Evolutionary conservation across 148 eudicot species (phyloP), one percentile per base, ranked within the genome.

Genomic region (Rhododendron ferrugineum): DNA sequence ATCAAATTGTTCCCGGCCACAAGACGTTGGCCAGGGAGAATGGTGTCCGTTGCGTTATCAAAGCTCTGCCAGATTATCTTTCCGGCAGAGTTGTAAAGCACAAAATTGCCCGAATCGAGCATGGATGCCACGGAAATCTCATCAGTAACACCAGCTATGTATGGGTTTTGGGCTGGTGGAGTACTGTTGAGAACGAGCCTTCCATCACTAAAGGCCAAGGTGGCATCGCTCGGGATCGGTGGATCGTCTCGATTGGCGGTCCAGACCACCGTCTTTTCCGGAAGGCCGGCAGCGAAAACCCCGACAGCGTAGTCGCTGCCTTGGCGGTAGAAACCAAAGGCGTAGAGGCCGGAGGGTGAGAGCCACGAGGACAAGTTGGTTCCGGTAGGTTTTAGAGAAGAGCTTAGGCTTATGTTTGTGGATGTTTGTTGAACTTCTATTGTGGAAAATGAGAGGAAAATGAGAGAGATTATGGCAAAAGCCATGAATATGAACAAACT

Each of bases 321-420:
- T 79, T 88, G 54, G n/a, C 0, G 84, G 85, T 88, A 88, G 80
- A 88, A 88, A 1, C 89, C 88, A 32, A 88, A 88, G 58, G 91
- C 91, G 72, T 30, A 89, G 23, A 85, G 20, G 6, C 87, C 85
- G 18, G 87, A 88, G 8, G 20, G 80, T 0, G 87, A 82, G 1
- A 14, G 52, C 88, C 83, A 82, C 6, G 81, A 20, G 36, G 77
- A 32, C 46, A 9, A 44, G 42, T 73, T 30, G 22, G 46, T 46
- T 1, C 73, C 2, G 72, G 81, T 56, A 2, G 89, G 85, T 20
- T 54, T 15, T 10, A 84, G 81, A 1, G 76, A 56, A 40, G 84
- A 56, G 14, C 82, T 37, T 37, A 37, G 9, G 42, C 28, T 78
- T 52, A 85, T 72, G 10, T 82, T 37, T 36, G 49, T 60, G 32